Conservation (phyloP, 2,329 filamentous ascomycete species). For the Cadophora sp. region DNA sequence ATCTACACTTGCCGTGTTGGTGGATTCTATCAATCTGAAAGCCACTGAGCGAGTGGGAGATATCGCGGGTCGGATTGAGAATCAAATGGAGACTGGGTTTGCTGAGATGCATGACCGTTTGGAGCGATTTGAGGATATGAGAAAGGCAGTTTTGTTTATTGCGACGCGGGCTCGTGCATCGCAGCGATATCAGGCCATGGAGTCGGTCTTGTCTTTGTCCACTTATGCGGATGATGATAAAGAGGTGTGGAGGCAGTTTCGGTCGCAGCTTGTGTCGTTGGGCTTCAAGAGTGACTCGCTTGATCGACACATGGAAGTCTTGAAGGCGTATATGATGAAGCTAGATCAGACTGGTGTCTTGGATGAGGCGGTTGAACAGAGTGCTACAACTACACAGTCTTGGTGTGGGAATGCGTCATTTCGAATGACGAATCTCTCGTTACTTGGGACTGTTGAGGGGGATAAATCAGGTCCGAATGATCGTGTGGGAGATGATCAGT, state of each 20-base stretch:
- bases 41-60: constrained; percentile 17
- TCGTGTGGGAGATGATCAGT: background rate
- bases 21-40: constrained; percentile 26
- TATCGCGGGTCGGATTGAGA: constrained; percentile 16
- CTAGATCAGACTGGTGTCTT: constrained; percentile 26
- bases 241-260: constrained; percentile 28
- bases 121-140: constrained; percentile 26
- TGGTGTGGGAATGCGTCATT: constrained; percentile 17
- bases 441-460: constrained; percentile 12
- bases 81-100: constrained; percentile 13
- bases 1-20: constrained; percentile 26
- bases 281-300: constrained; percentile 26
- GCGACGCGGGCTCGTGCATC: constrained; percentile 20
- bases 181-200: constrained; percentile 10
- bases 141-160: constrained; percentile 22
- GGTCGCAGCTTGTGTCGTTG: constrained; percentile 21
- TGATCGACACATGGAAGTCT: constrained; percentile 21
- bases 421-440: constrained; percentile 13
- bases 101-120: constrained; percentile 13
- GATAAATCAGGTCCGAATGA: background rate
- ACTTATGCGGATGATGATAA: constrained; percentile 27
- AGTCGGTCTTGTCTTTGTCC: constrained; percentile 23
- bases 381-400: background rate
- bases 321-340: constrained; percentile 29
- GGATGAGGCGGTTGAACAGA: constrained; percentile 20